Conservation (phyloP, 2,329 filamentous ascomycete genomes). For the Helotiales sp. region DNA sequence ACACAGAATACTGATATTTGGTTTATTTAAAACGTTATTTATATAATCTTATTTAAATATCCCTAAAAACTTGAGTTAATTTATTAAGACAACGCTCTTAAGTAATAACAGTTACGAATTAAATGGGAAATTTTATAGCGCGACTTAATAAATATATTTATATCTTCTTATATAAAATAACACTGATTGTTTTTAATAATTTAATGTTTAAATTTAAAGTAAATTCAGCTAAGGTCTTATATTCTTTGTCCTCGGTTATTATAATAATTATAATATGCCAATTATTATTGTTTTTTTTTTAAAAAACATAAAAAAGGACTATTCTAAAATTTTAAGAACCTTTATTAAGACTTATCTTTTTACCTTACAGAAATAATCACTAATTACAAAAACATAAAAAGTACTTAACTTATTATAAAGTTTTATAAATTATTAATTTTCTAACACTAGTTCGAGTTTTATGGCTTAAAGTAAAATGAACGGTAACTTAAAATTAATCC, state of each 20-base stretch:
- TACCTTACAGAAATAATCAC: constrained; percentile 4
- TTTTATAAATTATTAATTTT: constrained; percentile 16
- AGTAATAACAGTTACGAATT: neutral
- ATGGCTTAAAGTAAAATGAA: neutral
- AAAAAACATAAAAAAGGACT: constrained; percentile 24
- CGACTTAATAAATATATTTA: constrained; percentile 19
- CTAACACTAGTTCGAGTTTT: constrained; percentile 6
- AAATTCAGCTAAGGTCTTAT: constrained; percentile 20
- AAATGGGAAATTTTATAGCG: constrained; percentile 18
- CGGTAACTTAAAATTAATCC: constrained; percentile 11
- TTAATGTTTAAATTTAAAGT: constrained; percentile 9
- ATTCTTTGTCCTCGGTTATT: constrained; percentile 21
- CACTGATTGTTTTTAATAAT: constrained; percentile 18
- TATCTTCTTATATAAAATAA: constrained; percentile 7
- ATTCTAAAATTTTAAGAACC: constrained; percentile 16
- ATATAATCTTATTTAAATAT: constrained; percentile 1
- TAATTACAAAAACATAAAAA: constrained; percentile 1
- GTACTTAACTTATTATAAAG: constrained; percentile 3
- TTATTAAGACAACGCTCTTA: neutral
- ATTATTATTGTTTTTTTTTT: constrained; percentile 20
- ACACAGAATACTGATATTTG: constrained; percentile 3
- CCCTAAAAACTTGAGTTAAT: neutral
- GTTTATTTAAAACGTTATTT: constrained; percentile 12
- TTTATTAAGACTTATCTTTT: constrained; percentile 11
- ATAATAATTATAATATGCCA: constrained; percentile 17